phyloP scores from a whole-genome alignment of 495 filamentous ascomycete genomes.

The Aspergillus nidulans region DNA sequence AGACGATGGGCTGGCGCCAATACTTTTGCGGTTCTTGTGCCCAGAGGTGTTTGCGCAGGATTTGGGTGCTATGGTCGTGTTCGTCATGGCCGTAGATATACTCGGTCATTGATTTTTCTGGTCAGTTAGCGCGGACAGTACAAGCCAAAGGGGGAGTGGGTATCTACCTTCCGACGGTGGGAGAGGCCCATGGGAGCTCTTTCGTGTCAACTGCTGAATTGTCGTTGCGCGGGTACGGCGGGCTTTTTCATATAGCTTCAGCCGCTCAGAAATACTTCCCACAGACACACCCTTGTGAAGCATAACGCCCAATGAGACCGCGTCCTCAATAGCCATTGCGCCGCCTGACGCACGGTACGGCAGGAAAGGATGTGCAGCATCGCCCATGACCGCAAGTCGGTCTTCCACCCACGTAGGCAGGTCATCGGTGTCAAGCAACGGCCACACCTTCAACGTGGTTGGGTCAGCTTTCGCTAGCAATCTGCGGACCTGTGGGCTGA shows the following conservation, averaged over 20 bases:
- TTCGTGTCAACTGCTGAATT: slow-evolving; percentile 50
- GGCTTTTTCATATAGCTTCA: slow-evolving; percentile 55
- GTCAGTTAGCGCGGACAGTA: background rate
- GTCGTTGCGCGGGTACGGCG: slow-evolving; percentile 49
- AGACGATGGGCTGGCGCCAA: slow-evolving; percentile 51
- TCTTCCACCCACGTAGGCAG: slow-evolving; percentile 50
- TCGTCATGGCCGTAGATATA: slow-evolving; percentile 61
- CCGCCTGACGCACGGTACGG: slow-evolving; percentile 54
- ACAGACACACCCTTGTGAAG: slow-evolving; percentile 37
- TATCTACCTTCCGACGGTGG: slow-evolving; percentile 17
- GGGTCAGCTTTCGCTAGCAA: slow-evolving; percentile 47
- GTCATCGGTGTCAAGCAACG: slow-evolving; percentile 53
- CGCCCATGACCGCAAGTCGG: slow-evolving; percentile 51
- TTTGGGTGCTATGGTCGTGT: slow-evolving; percentile 48
- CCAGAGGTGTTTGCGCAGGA: slow-evolving; percentile 45
- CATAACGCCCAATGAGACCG: slow-evolving; percentile 50
- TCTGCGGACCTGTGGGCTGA: slow-evolving; percentile 40
- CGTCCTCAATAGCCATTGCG: slow-evolving; percentile 59
- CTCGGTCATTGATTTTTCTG: slow-evolving; percentile 45
- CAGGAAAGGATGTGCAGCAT: slow-evolving; percentile 60
- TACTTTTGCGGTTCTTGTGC: slow-evolving; percentile 36
- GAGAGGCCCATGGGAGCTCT: slow-evolving; percentile 23
- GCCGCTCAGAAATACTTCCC: slow-evolving; percentile 43
- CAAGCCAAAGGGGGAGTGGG: background rate
- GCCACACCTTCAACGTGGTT: slow-evolving; percentile 51